Evolutionary conservation across 1,139 yeast species (phyloP).

Genomic region (Diutina siamensis): DNA sequence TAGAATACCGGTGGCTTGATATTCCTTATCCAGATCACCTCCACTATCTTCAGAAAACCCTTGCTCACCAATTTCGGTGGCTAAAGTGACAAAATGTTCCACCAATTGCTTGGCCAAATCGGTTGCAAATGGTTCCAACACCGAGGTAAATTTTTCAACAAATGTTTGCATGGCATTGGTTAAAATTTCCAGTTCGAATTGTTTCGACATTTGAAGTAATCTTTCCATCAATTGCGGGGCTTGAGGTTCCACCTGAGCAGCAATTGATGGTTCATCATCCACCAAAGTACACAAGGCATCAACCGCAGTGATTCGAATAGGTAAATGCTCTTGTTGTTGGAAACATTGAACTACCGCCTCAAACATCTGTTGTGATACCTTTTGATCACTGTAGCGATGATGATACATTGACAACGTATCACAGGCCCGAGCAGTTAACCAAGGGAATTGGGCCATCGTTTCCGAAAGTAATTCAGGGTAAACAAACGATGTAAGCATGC

Average conservation of each 20-base stretch:
- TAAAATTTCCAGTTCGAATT: slow-evolving; percentile 41
- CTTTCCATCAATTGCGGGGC: slow-evolving; percentile 44
- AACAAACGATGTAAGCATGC: slow-evolving; percentile 30
- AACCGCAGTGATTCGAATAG: slow-evolving; percentile 40
- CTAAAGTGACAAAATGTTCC: slow-evolving; percentile 34
- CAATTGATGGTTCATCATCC: slow-evolving; percentile 28
- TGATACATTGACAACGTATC: slow-evolving; percentile 40
- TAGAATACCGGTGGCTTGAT: slow-evolving; percentile 40
- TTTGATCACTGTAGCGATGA: slow-evolving; percentile 27
- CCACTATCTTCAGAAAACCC: slow-evolving; percentile 12
- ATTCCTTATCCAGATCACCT: slow-evolving; percentile 34
- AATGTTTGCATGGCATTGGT: slow-evolving; percentile 46
- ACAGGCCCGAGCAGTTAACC: slow-evolving; percentile 46
- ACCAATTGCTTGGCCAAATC: slow-evolving; percentile 37
- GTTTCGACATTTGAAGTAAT: slow-evolving; percentile 38
- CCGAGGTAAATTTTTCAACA: slow-evolving; percentile 40
- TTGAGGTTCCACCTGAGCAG: slow-evolving; percentile 34
- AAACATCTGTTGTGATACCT: slow-evolving; percentile 32
- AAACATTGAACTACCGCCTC: slow-evolving; percentile 35
- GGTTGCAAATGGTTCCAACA: slow-evolving; percentile 44
- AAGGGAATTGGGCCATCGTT: slow-evolving; percentile 23
- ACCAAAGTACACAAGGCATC: slow-evolving; percentile 42
- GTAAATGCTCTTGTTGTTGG: slow-evolving; percentile 31
- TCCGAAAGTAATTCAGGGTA: slow-evolving; percentile 34
- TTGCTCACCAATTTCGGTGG: slow-evolving; percentile 30